Evolutionary conservation across 495 filamentous ascomycete genomes (phyloP), one percentile per base, ranked within the genome.

Genomic region (Darksidea phi): DNA sequence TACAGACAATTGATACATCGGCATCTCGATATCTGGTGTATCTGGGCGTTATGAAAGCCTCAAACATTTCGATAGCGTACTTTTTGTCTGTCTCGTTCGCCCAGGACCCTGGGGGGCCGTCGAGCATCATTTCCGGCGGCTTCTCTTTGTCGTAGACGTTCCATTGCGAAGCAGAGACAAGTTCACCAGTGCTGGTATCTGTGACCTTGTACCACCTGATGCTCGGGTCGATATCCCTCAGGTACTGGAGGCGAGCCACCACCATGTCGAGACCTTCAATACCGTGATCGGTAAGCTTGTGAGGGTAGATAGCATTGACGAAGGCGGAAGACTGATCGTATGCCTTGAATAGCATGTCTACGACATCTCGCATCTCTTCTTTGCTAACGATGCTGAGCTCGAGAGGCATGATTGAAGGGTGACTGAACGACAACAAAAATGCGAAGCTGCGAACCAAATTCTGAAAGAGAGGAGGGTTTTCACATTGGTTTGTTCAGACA

Each of bases 91-190:
- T 15, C 13, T 49, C 45, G 15, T 1, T 59, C 34, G 52, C 43
- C 56, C 56, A 59, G 11, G 56, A 26, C 10, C 56, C 56, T 8
- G 56, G 56, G 1, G 56, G 56, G 12, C 56, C 56, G 41, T 59
- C 56, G 6, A 59, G n/a, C 10, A 34, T 20, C 23, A 34, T 28
- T 18, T 46, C 54, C 17, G 17, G 38, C 6, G 23, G 52, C 47
- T 49, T 49, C 24, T 49, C 13, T 7, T 49, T 15, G 20, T 23
- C 24, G 21, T 49, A 49, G 47, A 49, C 24, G 23, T 49, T 34
- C 32, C 52, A 54, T 7, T 42, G 34, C 8, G 28, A 17, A 11
- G n/a, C 28, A 15, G 34, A 23, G 11, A 26, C 52, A 13, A 54
- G 42, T 25, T 54, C 24, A 21, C 25, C 48, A 6, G 26, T 55